Conservation (phyloP, 208 protist species). For the Acanthamoeba polyphaga region DNA sequence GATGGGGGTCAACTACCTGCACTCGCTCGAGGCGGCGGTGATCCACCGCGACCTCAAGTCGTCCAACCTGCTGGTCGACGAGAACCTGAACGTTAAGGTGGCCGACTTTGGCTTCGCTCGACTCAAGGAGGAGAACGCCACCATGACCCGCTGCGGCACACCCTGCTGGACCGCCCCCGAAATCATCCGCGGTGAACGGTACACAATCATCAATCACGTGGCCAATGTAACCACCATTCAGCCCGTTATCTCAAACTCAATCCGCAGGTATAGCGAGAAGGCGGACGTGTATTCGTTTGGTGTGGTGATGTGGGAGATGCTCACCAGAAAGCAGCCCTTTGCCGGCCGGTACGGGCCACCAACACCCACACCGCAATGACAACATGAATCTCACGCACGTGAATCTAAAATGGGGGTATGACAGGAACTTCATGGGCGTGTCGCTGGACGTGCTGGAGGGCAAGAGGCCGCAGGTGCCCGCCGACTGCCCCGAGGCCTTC, state of each 20-base stretch:
- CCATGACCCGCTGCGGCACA: too few species aligned
- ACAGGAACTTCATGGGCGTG: constrained; percentile 53
- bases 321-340: neutral
- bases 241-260: too few species aligned
- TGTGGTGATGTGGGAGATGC: constrained; percentile 38
- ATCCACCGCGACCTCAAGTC: constrained; percentile 60
- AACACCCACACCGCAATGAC: neutral
- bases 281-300: neutral
- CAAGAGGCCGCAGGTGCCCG: constrained; percentile 26
- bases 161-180: too few species aligned
- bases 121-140: too few species aligned
- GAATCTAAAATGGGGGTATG: neutral
- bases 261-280: neutral
- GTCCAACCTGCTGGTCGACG: too few species aligned
- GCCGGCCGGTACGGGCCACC: neutral
- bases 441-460: constrained; percentile 67
- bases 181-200: neutral
- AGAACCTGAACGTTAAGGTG: too few species aligned
- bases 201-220: too few species aligned
- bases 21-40: constrained; percentile 1
- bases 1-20: constrained; percentile 36
- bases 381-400: too few species aligned
- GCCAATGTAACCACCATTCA: too few species aligned
- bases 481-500: neutral
- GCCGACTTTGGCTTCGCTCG: too few species aligned